Evolutionary conservation across 1,284 basidiomycete species (phyloP), one percentile per base, ranked within the genome.

Genomic region (Heterobasidion annosum): DNA sequence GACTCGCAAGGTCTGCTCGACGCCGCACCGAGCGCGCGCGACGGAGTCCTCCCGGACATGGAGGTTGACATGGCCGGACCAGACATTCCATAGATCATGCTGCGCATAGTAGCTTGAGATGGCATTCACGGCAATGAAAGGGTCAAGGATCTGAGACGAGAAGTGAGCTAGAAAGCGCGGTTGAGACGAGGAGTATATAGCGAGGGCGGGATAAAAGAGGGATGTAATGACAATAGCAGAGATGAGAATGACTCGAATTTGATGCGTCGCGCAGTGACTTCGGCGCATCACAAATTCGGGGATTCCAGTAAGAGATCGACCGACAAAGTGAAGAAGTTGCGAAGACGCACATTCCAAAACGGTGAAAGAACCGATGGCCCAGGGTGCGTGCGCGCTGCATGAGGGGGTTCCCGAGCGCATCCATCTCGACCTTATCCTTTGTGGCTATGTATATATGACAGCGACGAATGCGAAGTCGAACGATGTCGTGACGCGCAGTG

Each of bases 201-300:
- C 85, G 49, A 97, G 79, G 9, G 93, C 91, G 4, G 93, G 93
- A 64, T 94, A 98, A 67, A 96, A 91, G 51, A 99, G 83, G 44
- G 91, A 93, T 48, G 94, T 96, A 73, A 99, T 98, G 64, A 98
- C 91, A 57, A 98, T 79, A 56, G 90, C 88, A 55, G 93, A 96
- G 57, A 97, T 87, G 58, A 99, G 80, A 63, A 99, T 88, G 37
- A 97, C 88, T 52, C 93, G 85, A 54, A 96, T 95, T 74, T 97
- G 92, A 67, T 93, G 90, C 5, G 86, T 90, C 58, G 90, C 88
- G 63, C 88, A 91, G 65, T 91, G 88, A 54, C 89, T 91, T 63
- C 33, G 54, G 50, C 40, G 1, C 7, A 54, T 40, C 34, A 33
- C 44, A 34, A 54, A 16, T 34, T 25, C 45, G 43, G 48, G 6